Evolutionary conservation across 2,329 filamentous ascomycete genomes (phyloP).

Genomic region (Alternaria sp.): DNA sequence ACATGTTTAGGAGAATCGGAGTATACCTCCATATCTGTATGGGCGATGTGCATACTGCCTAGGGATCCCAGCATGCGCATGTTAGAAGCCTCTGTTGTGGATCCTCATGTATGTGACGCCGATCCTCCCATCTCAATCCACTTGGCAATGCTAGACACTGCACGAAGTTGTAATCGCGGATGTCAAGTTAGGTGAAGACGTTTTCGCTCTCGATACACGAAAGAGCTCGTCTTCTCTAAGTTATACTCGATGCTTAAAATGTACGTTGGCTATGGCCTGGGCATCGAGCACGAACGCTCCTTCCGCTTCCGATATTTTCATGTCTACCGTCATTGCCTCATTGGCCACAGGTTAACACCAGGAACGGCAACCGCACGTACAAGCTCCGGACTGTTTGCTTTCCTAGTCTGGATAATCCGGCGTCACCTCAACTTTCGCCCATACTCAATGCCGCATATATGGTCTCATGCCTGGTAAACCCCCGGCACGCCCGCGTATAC

Average conservation of each 20-base stretch:
- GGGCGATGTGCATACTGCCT: background rate
- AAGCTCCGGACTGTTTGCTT: background rate
- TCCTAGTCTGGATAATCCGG: background rate
- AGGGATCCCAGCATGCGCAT: background rate
- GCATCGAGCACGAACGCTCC: background rate
- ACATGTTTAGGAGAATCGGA: background rate
- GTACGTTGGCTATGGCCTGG: too few species aligned
- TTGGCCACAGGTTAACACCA: background rate
- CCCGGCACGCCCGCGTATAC: constrained; percentile 4
- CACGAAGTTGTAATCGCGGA: background rate
- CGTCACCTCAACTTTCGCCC: constrained; percentile 3
- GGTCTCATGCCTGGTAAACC: constrained; percentile 22
- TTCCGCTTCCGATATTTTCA: background rate
- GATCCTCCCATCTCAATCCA: background rate
- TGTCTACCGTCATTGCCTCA: background rate
- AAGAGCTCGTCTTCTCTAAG: too few species aligned
- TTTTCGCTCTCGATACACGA: too few species aligned
- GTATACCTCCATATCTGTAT: background rate
- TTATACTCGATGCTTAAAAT: too few species aligned
- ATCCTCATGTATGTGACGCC: background rate
- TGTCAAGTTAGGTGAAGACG: background rate
- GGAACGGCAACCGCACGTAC: background rate
- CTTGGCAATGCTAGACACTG: background rate
- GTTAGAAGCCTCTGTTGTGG: background rate
- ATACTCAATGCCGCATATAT: background rate